Percentiles rank a stretch among this genome's conserved stretches.
Conservation (phyloP, 768 basidiomycete genomes). For the Mycena albidolilacea region DNA sequence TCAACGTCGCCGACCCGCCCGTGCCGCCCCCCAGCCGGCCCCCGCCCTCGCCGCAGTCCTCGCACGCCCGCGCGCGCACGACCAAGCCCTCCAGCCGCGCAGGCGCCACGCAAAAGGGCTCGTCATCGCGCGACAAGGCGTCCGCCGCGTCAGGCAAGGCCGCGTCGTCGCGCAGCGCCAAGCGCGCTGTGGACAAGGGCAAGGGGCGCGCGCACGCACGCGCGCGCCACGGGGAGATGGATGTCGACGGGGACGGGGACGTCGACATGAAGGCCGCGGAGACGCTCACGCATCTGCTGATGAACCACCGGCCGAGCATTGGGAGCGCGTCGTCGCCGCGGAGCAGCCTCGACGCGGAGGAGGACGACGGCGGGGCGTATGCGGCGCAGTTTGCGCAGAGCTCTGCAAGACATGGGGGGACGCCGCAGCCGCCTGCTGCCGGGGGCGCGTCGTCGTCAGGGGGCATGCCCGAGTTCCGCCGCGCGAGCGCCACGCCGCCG, state of each 20-base stretch:
- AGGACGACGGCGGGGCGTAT: constrained; percentile 74
- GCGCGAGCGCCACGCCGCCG: constrained; percentile 45
- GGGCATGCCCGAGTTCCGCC: constrained; percentile 55
- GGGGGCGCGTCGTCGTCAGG: constrained; percentile 36
- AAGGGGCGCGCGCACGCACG: constrained; percentile 46
- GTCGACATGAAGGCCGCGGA: constrained; percentile 89
- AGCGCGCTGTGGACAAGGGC: constrained; percentile 61
- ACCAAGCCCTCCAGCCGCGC: constrained; percentile 60
- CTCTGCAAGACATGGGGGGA: constrained; percentile 68
- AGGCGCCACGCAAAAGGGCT: constrained; percentile 48
- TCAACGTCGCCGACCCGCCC: constrained; percentile 80
- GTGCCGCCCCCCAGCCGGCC: constrained; percentile 67
- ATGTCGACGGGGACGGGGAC: constrained; percentile 66
- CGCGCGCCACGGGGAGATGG: constrained; percentile 29
- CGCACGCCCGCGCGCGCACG: constrained; percentile 53
- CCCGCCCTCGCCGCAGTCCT: constrained; percentile 54
- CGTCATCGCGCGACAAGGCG: constrained; percentile 45
- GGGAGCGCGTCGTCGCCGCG: constrained; percentile 78
- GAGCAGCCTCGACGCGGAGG: constrained; percentile 80
- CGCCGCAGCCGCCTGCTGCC: constrained; percentile 58
- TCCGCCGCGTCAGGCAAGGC: not conserved
- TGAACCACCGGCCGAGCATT: constrained; percentile 76
- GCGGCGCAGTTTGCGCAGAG: constrained; percentile 73
- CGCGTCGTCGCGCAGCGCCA: constrained; percentile 51
- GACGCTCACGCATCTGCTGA: constrained; percentile 79